A percentile compares a stretch with the other conserved stretches of the same genome.
These are phyloP conservation scores for Colletotrichum viniferum DNA, from an alignment of 2,329 filamentous ascomycete genomes.

Conservation along the genomic window DNA sequence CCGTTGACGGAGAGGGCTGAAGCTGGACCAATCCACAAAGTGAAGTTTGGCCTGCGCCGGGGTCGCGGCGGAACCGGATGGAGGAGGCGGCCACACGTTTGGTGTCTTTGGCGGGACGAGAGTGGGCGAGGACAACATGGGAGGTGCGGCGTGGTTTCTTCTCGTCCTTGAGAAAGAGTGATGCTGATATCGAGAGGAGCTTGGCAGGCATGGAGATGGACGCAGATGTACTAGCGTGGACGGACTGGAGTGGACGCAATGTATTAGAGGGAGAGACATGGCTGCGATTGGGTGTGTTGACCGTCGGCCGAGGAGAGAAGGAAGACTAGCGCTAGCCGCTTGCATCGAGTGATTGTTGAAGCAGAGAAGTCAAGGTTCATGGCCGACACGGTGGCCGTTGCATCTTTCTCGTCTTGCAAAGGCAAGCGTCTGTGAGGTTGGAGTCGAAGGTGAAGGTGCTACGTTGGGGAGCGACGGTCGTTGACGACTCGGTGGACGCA, in stretches of 20 bases:
- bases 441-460: not conserved
- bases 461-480: not conserved
- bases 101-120: not conserved
- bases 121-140: not conserved
- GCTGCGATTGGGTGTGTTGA: not conserved
- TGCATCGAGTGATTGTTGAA: not conserved
- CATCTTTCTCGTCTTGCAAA: not conserved
- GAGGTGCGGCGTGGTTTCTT: not conserved
- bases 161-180: not conserved
- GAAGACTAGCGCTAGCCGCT: not conserved
- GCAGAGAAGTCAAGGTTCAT: not conserved
- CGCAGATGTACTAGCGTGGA: conserved; percentile 5
- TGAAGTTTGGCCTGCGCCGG: not conserved
- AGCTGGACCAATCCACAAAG: conserved; percentile 2
- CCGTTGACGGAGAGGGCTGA: conserved; percentile 15
- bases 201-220: conserved; percentile 8
- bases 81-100: not conserved
- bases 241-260: not conserved
- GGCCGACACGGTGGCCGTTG: not conserved
- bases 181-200: not conserved
- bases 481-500: not conserved
- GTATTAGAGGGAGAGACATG: conserved; percentile 13
- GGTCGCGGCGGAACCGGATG: not conserved
- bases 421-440: not conserved
- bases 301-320: not conserved